Base-by-base conservation (phyloP, 2,329 filamentous ascomycete genomes). In the Xylariaceae sp. region DNA sequence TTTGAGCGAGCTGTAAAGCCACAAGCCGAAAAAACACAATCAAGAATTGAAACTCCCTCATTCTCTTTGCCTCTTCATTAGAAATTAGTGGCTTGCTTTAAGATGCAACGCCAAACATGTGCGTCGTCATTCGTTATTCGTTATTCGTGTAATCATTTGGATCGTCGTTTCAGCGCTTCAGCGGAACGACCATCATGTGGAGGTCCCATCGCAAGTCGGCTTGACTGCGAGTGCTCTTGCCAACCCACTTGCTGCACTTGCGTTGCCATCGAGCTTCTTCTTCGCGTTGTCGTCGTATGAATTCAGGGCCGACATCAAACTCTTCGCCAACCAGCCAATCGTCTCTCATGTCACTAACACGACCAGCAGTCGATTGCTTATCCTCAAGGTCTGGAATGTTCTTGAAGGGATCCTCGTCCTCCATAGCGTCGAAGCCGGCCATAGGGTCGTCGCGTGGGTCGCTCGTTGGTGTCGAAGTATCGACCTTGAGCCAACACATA, bases 401-500 rank as follows among this genome's bases (percentile, higher is more conserved):
- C 52, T 91, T 92, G 69, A 97, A 96, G 6, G 92, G 87, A 66
- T 96, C 91, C 51, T 96, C 91, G 45, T 95, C 90, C 44, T 95
- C 89, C 14, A 88, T 71, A 18, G 84, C 86, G 49, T 89, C 81
- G 51, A 85, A 82, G 0, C 77, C 77, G 55, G 85, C 81, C 70
- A 85, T 75, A 2, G 78, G 74, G 60, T 85, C 82, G 39, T 75
- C 73, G 10, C 70, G 67, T 15, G 81, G 75, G 1, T 75, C 72
- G 51, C 71, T 74, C 39, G 69, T 62, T 44, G 74, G 73, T n/a
- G 67, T 66, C 30, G 76, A 66, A 15, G 74, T 68, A 42, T 77
- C 75, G 54, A 94, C 75, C 68, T 96, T 96, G 49, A 97, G 78
- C 94, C 94, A 99, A 67, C 90, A 95, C 92, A 99, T 97, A 60